Evolutionary conservation across 306 rosid genomes (phyloP).

Genomic region (Prinsepia uniflora): DNA sequence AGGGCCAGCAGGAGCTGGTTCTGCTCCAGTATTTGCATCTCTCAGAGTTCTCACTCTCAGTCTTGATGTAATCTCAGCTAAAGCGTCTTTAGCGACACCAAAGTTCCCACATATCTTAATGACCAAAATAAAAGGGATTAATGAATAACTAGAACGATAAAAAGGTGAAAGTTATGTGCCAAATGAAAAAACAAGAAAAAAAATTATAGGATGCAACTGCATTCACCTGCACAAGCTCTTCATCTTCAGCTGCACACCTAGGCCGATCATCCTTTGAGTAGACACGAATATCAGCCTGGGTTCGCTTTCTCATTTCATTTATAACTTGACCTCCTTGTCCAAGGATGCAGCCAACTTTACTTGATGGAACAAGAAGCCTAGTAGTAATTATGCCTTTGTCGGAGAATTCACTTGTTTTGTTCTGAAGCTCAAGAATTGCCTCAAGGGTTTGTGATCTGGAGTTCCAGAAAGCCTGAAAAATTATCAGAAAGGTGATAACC

Average conservation of each 20-base stretch:
- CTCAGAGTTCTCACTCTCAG: constrained; percentile 35
- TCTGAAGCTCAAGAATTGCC: constrained; percentile 38
- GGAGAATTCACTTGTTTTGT: constrained; percentile 28
- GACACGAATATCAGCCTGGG: constrained; percentile 34
- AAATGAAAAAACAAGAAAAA: background rate
- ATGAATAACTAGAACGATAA: background rate
- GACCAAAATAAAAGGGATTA: constrained; percentile 9
- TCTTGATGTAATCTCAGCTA: constrained; percentile 42
- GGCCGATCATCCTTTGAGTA: constrained; percentile 36
- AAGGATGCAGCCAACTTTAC: constrained; percentile 40
- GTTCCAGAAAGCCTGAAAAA: constrained; percentile 29
- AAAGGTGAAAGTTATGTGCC: background rate
- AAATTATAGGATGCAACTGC: constrained; percentile 12
- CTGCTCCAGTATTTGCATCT: constrained; percentile 34
- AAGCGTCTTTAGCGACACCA: constrained; percentile 31
- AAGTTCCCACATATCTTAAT: constrained; percentile 32
- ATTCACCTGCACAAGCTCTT: constrained; percentile 34
- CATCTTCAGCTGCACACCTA: constrained; percentile 36
- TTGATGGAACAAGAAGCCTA: constrained; percentile 35
- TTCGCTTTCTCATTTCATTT: constrained; percentile 38
- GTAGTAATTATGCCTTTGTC: constrained; percentile 28
- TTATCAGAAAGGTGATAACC: constrained; percentile 15
- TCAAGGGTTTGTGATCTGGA: constrained; percentile 34
- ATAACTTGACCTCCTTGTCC: constrained; percentile 43
- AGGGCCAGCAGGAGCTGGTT: constrained; percentile 23